These are phyloP conservation scores for Begonia peltatifolia DNA, from an alignment of 306 rosid species.

Conservation along the genomic window DNA sequence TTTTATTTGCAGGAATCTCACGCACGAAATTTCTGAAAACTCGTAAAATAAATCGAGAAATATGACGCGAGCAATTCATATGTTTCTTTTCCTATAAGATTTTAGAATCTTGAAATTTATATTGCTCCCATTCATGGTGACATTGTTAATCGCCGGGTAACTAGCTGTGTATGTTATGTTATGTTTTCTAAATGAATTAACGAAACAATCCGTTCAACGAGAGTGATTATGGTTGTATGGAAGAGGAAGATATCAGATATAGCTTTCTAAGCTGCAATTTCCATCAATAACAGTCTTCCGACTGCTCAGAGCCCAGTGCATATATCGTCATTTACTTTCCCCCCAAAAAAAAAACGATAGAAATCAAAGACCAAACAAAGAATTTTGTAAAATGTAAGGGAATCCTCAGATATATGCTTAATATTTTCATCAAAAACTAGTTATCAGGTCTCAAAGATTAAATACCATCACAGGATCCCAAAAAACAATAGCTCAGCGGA, in stretches of 20 bases:
- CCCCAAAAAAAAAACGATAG: constrained; percentile 13
- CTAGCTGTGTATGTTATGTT: not conserved
- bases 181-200: too few species aligned
- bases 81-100: not conserved
- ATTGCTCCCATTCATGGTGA: not conserved
- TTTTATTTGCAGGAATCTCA: too few species aligned
- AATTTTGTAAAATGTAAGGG: not conserved
- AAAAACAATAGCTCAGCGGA: rapidly evolving
- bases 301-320: constrained; percentile 99
- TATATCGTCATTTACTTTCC: constrained; percentile 25
- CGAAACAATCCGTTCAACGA: too few species aligned
- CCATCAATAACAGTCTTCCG: constrained; percentile 35
- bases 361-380: not conserved
- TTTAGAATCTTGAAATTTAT: not conserved
- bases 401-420: constrained; percentile 88
- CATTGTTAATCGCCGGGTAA: not conserved
- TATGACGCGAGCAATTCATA: too few species aligned
- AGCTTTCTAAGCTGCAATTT: constrained; percentile 94
- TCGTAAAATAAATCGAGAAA: too few species aligned
- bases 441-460: constrained; percentile 98
- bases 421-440: constrained; percentile 54
- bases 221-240: not conserved
- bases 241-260: constrained; percentile 40
- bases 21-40: too few species aligned
- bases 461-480: constrained; percentile 90